A percentile compares a stretch with the other conserved stretches of the same genome.
phyloP scores from a whole-genome alignment of 345 rosid genomes.

The Raphanus raphanistrum region DNA sequence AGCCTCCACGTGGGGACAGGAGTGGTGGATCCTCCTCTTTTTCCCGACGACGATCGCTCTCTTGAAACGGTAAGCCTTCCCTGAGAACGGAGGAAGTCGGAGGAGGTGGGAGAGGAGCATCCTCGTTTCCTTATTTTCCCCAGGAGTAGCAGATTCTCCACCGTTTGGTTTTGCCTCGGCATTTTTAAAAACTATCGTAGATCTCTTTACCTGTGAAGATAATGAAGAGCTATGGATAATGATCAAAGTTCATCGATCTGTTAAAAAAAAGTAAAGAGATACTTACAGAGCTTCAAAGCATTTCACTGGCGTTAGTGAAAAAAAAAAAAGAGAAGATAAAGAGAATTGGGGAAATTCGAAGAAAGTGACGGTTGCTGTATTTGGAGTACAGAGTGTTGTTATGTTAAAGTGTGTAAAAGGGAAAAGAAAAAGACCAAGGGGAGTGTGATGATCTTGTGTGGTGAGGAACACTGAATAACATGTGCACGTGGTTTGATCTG shows the following conservation, averaged over 20 bases:
- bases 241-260: conserved; percentile 27
- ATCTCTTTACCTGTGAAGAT: conserved; percentile 20
- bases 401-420: conserved; percentile 23
- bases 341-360: conserved; percentile 14
- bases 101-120: conserved; percentile 87
- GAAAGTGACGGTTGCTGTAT: conserved; percentile 35
- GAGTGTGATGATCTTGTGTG: conserved; percentile 1
- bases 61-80: conserved; percentile 78
- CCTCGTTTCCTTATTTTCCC: conserved; percentile 95
- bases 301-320: conserved; percentile 17
- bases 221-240: not conserved
- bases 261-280: not conserved
- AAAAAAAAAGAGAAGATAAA: not conserved
- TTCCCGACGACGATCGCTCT: conserved; percentile 81
- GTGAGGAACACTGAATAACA: not conserved
- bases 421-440: conserved; percentile 3
- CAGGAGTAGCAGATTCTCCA: conserved; percentile 56
- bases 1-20: conserved; percentile 91
- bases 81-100: conserved; percentile 77
- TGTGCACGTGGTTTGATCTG: conserved; percentile 22
- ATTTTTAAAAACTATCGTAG: conserved; percentile 35
- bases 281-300: conserved; percentile 27
- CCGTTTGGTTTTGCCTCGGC: conserved; percentile 61
- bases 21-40: conserved; percentile 78
- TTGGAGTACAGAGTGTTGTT: conserved; percentile 35